These are phyloP conservation scores for Cercospora nicotianae DNA, from an alignment of 2,329 filamentous ascomycete genomes.

Conservation along the genomic window DNA sequence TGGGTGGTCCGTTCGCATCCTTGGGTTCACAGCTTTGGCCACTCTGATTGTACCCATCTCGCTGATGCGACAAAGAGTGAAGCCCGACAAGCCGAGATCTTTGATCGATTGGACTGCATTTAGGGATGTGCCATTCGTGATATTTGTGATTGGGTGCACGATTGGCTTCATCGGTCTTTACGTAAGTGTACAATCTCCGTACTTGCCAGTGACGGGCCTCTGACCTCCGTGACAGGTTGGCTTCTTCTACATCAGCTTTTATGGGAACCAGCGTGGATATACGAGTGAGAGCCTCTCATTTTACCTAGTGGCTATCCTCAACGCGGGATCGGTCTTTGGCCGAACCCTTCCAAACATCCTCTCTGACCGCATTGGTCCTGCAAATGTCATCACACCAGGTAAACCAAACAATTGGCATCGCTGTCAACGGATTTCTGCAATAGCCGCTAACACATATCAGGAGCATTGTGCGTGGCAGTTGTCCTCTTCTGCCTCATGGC, in stretches of 20 bases:
- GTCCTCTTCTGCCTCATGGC: constrained; percentile 43
- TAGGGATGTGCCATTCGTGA: constrained; percentile 41
- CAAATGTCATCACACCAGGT: constrained; percentile 41
- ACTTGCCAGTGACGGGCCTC: not conserved
- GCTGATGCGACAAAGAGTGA: constrained; percentile 41
- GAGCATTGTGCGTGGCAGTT: constrained; percentile 38
- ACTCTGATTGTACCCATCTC: constrained; percentile 36
- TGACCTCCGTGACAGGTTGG: not conserved
- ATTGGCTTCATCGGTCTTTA: constrained; percentile 47
- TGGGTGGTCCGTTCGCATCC: constrained; percentile 35
- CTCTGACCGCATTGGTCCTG: constrained; percentile 42
- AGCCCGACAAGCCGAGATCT: constrained; percentile 39
- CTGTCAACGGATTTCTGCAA: not conserved
- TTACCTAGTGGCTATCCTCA: constrained; percentile 47
- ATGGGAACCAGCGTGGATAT: constrained; percentile 35
- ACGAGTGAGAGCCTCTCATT: constrained; percentile 41
- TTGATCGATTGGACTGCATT: constrained; percentile 46
- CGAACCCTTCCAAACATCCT: constrained; percentile 43
- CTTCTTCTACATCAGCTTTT: constrained; percentile 47
- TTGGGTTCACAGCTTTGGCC: constrained; percentile 39
- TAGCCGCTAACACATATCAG: constrained; percentile 17
- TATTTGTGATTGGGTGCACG: constrained; percentile 39
- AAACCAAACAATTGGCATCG: constrained; percentile 1
- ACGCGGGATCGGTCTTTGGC: constrained; percentile 45
- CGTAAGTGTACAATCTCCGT: constrained; percentile 27